Base-by-base conservation (phyloP, 164 flowering plant species). In the Nelumbo lutea region DNA sequence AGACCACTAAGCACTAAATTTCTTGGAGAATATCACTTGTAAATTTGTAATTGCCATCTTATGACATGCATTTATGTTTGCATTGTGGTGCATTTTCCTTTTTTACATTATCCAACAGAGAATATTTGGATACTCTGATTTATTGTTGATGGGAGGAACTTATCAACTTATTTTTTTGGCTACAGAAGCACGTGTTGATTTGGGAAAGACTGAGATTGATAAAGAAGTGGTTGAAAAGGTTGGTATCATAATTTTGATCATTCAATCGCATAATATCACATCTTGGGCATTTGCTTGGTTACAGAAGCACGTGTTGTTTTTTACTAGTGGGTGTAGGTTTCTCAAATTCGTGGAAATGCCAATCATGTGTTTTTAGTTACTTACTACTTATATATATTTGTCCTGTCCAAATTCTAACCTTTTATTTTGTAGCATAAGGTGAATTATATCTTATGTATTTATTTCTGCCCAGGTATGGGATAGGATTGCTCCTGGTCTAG, bases 211-310 rank as follows among this genome's bases (percentile, higher is more conserved):
- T 38, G 70, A 40, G 5, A 90, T 93, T 52, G 97, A 96, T 69
- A 85, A 82, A 75, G 99, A 88, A 70, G 90, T 93, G 65, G 98
- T 93, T 68, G 90, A 91, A 80, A 96, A 93, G 98, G 99, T 92
- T 3, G 71, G 84, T 73, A 9, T 27, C 59, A 11, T 2, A 55
- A 52, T 15, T 64, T 53, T 8, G 27, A 42, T 55, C n/a, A 42
- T 6, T 27, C 9, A 2, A 15, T 43, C 53, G 44, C 5, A 11
- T 59, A 5, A n/a, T 7, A 14, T 42, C 51, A 44, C 44, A 9
- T 6, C 42, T 42, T 44, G 39, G 5, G 27, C 27, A 27, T 27
- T 27, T 27, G 27, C 27, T 27, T 27, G 27, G 27, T 27, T 27
- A 27, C 27, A 27, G 27, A 27, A 27, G 27, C 27, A 27, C 27